Evolutionary conservation across 345 rosid species (phyloP), one percentile per base, ranked within the genome.

Genomic region (Dovyalis caffra): DNA sequence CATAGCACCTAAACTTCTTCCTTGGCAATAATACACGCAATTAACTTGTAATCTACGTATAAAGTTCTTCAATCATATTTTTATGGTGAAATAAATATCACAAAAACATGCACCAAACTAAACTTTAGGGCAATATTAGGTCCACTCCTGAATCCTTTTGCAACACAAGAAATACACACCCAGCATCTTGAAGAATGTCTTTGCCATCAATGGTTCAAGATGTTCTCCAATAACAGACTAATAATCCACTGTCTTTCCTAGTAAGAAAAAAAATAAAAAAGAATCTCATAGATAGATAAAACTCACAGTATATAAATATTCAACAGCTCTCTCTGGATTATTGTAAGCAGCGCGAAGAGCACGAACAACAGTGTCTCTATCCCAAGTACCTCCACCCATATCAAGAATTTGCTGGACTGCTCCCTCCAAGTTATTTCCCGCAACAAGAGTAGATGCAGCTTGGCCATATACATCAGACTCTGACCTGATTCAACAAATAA

Each of bases 271-370:
- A n/a, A 32, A 70, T 21, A 35, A 60, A 53, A 69, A 47, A 63
- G 47, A 43, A 29, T 62, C 16, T 35, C 11, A 56, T 14, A 18
- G 49, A 69, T 35, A 34, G 21, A 71, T 60, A 32, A 38, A 64
- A 82, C 97, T 78, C 74, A 93, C 97, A 77, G 97, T 85, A 74
- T 91, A 95, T 65, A 95, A 85, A 83, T 95, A 95, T 83, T 95
- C 98, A 78, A 95, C 96, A 83, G 99, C 99, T 81, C 98, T 89
- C 85, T 90, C 97, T 0, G 97, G 99, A 69, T 93, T 93, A 84
- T 93, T 95, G 83, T 64, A 95, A 66, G 97, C 99, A 71, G 97
- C 98, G 69, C 93, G 92, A 62, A 95, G 97, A 68, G 99, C 98
- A 25, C 89, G 93, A 68, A 88, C 83, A 81, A 93, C 95, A 62